Evolutionary conservation across 164 flowering plant species (phyloP).

Genomic region (Magnolia officinalis): DNA sequence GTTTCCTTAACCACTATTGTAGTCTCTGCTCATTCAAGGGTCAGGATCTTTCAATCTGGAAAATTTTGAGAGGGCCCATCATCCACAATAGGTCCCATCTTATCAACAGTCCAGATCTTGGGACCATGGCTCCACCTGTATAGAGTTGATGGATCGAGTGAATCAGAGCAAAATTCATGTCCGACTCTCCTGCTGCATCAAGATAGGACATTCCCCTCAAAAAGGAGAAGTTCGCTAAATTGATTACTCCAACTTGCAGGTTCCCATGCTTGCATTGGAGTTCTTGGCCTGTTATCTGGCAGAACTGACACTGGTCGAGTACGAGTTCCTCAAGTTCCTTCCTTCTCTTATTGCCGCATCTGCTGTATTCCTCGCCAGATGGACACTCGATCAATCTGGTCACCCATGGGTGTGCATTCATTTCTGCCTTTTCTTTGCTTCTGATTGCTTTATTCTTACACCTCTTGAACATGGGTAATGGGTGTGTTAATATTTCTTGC

Average conservation of each 20-base stretch:
- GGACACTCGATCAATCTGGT: slow-evolving; percentile 67
- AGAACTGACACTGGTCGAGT: slow-evolving; percentile 60
- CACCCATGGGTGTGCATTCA: slow-evolving; percentile 69
- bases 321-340: slow-evolving; percentile 53
- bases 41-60: neutral
- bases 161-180: neutral
- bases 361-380: slow-evolving; percentile 79
- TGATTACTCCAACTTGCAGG: slow-evolving; percentile 31
- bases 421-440: neutral
- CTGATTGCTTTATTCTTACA: neutral
- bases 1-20: neutral
- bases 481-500: slow-evolving; percentile 16
- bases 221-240: neutral
- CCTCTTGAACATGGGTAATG: neutral
- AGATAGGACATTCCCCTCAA: too few relatives aligned
- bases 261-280: slow-evolving; percentile 50
- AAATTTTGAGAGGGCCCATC: too few relatives aligned
- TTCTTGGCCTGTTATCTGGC: slow-evolving; percentile 67
- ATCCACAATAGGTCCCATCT: neutral
- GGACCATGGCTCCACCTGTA: neutral
- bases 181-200: neutral
- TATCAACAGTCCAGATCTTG: neutral
- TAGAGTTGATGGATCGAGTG: neutral
- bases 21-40: neutral
- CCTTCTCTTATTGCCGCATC: slow-evolving; percentile 85